Evolutionary conservation across 352 stramenopile genomes (phyloP).

Genomic region (Pythium brachiatum): DNA sequence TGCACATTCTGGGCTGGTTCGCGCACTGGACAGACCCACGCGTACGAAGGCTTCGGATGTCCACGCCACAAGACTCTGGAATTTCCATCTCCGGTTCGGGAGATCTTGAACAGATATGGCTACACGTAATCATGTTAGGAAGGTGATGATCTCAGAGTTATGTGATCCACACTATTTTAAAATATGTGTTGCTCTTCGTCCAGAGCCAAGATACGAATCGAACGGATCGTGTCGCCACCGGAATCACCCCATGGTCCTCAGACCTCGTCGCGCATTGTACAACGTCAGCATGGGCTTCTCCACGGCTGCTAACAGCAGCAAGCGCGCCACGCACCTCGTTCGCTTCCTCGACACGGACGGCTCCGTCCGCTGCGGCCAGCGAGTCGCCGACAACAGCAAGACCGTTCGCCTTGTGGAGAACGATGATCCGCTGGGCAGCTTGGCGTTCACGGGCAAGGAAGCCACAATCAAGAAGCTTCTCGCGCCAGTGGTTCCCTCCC

Average conservation of each 20-base stretch:
- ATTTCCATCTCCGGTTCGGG: too few relatives aligned
- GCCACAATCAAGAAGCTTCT: conserved; percentile 72
- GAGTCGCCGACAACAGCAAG: conserved; percentile 30
- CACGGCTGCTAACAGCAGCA: conserved; percentile 16
- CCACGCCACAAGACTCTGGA: too few relatives aligned
- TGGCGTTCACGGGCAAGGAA: conserved; percentile 58
- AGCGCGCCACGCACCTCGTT: conserved; percentile 52
- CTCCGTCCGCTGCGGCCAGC: conserved; percentile 60
- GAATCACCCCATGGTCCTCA: not conserved
- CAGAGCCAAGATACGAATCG: too few relatives aligned
- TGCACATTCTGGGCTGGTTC: too few relatives aligned
- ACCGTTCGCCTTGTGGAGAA: conserved; percentile 54
- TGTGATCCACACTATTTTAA: not conserved
- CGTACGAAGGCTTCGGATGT: too few relatives aligned
- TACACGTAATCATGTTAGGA: not conserved
- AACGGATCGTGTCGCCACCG: not conserved
- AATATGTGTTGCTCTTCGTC: too few relatives aligned
- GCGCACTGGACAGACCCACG: too few relatives aligned
- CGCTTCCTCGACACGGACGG: conserved; percentile 66
- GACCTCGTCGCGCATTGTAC: not conserved
- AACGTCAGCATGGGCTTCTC: conserved; percentile 19
- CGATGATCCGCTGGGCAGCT: conserved; percentile 63
- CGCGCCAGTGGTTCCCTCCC: conserved; percentile 71
- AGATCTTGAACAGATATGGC: too few relatives aligned
- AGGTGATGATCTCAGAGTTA: not conserved